Evolutionary conservation across 2,329 filamentous ascomycete species (phyloP), one percentile per base, ranked within the genome.

Genomic region (Intubia oerlemansii): DNA sequence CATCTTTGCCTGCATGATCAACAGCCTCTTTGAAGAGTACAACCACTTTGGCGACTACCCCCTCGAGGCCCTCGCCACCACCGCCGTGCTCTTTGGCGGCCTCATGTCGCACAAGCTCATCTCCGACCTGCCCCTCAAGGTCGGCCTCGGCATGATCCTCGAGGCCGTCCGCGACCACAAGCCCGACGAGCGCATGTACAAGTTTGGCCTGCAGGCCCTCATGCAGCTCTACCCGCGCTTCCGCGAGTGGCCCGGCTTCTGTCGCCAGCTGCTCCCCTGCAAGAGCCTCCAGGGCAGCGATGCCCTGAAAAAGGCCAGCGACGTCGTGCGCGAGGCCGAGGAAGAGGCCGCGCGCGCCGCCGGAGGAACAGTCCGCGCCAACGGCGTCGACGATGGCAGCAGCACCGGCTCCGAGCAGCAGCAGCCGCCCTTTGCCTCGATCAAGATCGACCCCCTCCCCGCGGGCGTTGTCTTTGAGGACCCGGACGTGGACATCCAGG

Each of bases 1-100:
- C 45, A 66, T 93, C 6, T 98, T 98, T 46, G 79, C 85, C 10
- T 93, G 85, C 53, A 98, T 98, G 82, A 91, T 98, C 20, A 84
- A 93, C 43, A 88, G 88, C 1, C 58, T 98, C 4, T 93, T 98
- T 41, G 88, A 98, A 42, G 88, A 98, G 53, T 98, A 93, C 47
- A 75, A 75, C 31, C 90, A 92, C 44, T 98, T 93, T 46, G 69
- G 77, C 23, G 84, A 90, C 43, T 98, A 98, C 48, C 90, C 90
- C 0, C 59, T 93, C n/a, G 85, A 93, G 44, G 88, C 88, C 5
- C 57, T 98, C 28, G 85, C 85, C 7, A 95, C 85, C 9, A 98
- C 88, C 1, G 85, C 88, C 4, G 84, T 98, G 8, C 64, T 98
- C 17, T 98, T 98, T 46, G 88, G 88, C 31, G 88, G 85, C 17